These are phyloP conservation scores for Eragrostis nindensis DNA, from an alignment of 176 grass and related monocot genomes.

Conservation along the genomic window DNA sequence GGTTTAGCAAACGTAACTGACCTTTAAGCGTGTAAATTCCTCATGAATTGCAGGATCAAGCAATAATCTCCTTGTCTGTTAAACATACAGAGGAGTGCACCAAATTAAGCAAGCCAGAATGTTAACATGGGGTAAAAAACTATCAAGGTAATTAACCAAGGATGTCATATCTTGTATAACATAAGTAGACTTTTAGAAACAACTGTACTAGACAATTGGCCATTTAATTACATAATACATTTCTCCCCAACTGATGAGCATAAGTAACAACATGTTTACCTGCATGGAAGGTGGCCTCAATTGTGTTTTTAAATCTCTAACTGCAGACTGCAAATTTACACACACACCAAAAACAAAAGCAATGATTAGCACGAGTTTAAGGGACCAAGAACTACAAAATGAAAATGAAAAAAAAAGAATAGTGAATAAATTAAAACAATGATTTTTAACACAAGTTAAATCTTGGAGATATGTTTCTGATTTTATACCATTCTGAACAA, in stretches of 20 bases:
- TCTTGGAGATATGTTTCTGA: background rate
- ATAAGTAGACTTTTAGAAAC: background rate
- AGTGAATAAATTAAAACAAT: background rate
- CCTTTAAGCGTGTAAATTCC: slow-evolving; percentile 96
- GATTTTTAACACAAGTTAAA: background rate
- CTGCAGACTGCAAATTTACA: slow-evolving; percentile 72
- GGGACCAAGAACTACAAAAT: background rate
- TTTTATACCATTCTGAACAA: background rate
- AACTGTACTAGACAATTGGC: background rate
- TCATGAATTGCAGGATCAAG: slow-evolving; percentile 99
- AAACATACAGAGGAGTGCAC: slow-evolving; percentile 30
- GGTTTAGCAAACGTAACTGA: slow-evolving; percentile 16
- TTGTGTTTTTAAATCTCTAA: slow-evolving; percentile 96
- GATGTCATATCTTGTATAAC: background rate
- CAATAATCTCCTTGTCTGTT: slow-evolving; percentile 90
- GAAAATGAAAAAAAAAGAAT: background rate
- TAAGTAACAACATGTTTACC: slow-evolving; percentile 51
- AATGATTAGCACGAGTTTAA: slow-evolving; percentile 6
- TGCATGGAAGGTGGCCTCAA: slow-evolving; percentile 98
- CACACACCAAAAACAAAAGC: background rate
- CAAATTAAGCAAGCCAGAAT: slow-evolving; percentile 11
- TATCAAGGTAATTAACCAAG: slow-evolving; percentile 1
- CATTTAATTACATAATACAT: slow-evolving; percentile 21
- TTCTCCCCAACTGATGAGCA: slow-evolving; percentile 21
- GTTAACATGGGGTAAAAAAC: slow-evolving; percentile 1